These are phyloP conservation scores for Daldinia bambusicola DNA, from an alignment of 495 filamentous ascomycete species.

Conservation along the genomic window DNA sequence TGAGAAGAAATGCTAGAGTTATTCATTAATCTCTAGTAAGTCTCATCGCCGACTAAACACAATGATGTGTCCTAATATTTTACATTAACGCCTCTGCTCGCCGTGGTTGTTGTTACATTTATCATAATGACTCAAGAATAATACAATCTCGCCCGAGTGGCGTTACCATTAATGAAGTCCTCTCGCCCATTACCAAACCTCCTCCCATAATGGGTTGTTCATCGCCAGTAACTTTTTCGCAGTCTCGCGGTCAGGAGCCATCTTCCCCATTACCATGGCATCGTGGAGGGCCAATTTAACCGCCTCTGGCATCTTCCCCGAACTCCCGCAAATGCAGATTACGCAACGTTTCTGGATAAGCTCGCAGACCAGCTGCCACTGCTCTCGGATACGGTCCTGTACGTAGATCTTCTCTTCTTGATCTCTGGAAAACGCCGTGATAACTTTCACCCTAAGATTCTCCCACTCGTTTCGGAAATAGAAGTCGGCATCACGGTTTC, in stretches of 20 bases:
- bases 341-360: constrained; percentile 56
- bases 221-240: constrained; percentile 49
- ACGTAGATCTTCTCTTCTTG: constrained; percentile 81
- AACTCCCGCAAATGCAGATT: constrained; percentile 82
- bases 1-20: background rate
- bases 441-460: constrained; percentile 57
- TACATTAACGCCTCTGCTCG: background rate
- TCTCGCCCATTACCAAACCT: constrained; percentile 53
- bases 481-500: constrained; percentile 77
- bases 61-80: background rate
- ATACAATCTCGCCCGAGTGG: background rate
- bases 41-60: background rate
- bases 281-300: constrained; percentile 84
- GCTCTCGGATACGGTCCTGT: constrained; percentile 78
- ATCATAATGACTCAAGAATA: background rate
- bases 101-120: background rate
- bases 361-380: constrained; percentile 66
- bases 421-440: constrained; percentile 84
- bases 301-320: constrained; percentile 87
- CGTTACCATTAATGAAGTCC: background rate
- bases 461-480: constrained; percentile 84
- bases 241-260: constrained; percentile 41
- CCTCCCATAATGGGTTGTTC: constrained; percentile 55
- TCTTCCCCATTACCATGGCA: constrained; percentile 59
- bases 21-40: background rate